These are phyloP conservation scores for Boletellus sp. DNA, from an alignment of 1,284 basidiomycete genomes.

Conservation along the genomic window DNA sequence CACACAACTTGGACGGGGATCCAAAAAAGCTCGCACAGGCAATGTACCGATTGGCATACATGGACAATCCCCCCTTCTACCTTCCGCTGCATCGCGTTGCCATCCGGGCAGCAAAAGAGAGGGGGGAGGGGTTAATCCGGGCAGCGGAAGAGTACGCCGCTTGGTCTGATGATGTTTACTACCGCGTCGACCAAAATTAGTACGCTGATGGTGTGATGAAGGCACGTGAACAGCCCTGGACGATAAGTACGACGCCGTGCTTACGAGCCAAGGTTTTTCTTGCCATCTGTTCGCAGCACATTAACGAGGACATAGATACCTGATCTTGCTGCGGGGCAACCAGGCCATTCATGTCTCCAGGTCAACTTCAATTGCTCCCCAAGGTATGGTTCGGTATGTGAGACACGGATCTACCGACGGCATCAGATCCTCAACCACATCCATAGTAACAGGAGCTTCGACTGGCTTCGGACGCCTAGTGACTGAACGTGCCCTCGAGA, in stretches of 20 bases:
- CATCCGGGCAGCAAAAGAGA: conserved; percentile 24
- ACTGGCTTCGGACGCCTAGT: conserved; percentile 29
- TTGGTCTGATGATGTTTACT: conserved; percentile 31
- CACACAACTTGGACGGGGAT: conserved; percentile 16
- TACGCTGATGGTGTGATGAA: background rate
- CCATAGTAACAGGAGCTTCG: conserved; percentile 32
- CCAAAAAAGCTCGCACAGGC: conserved; percentile 21
- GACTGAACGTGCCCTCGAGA: conserved; percentile 24
- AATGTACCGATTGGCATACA: conserved; percentile 17
- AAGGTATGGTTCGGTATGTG: conserved; percentile 30
- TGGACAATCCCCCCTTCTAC: conserved; percentile 28
- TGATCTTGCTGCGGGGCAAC: background rate
- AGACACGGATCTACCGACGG: background rate
- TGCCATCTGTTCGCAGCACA: background rate
- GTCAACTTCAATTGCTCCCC: conserved; percentile 1
- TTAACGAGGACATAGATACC: background rate
- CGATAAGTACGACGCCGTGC: background rate
- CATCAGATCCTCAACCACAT: background rate
- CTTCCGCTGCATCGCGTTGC: conserved; percentile 26
- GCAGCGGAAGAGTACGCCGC: conserved; percentile 26
- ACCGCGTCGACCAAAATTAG: conserved; percentile 9
- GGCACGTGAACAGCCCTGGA: conserved; percentile 2
- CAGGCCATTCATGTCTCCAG: conserved; percentile 2
- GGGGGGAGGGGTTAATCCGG: conserved; percentile 23
- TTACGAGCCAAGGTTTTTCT: background rate